Conservation (phyloP, 495 filamentous ascomycete species). For the Aspergillus saccharolyticus region DNA sequence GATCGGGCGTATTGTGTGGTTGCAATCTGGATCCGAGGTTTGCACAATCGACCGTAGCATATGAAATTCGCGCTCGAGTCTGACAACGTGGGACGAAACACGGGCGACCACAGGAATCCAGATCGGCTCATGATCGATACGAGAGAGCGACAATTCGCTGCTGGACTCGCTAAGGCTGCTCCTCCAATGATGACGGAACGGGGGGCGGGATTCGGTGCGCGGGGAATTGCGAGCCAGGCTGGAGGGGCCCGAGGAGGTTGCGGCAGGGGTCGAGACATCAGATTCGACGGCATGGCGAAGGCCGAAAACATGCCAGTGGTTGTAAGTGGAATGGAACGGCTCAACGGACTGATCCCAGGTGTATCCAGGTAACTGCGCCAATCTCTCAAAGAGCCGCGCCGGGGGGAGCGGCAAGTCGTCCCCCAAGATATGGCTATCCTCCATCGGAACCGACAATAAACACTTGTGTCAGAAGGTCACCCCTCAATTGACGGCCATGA, state of each 20-base stretch:
- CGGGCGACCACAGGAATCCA: slow-evolving; percentile 63
- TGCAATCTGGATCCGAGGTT: slow-evolving; percentile 65
- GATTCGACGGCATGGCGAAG: slow-evolving; percentile 39
- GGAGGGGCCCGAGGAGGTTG: slow-evolving; percentile 43
- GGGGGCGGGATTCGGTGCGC: slow-evolving; percentile 35
- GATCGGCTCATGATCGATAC: slow-evolving; percentile 37
- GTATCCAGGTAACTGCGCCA: slow-evolving; percentile 67
- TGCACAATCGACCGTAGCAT: slow-evolving; percentile 65
- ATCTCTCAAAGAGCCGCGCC: slow-evolving; percentile 64
- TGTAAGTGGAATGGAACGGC: slow-evolving; percentile 79
- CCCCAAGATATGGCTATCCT: slow-evolving; percentile 39
- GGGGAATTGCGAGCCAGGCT: slow-evolving; percentile 45
- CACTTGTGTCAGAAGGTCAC: slow-evolving; percentile 13
- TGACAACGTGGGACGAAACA: slow-evolving; percentile 70
- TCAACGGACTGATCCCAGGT: slow-evolving; percentile 65
- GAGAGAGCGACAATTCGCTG: slow-evolving; percentile 41
- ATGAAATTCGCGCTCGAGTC: slow-evolving; percentile 80
- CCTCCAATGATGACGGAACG: slow-evolving; percentile 33
- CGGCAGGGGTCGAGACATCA: slow-evolving; percentile 38
- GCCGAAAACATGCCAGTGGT: slow-evolving; percentile 65
- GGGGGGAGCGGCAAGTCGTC: slow-evolving; percentile 66
- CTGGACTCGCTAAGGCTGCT: slow-evolving; percentile 47
- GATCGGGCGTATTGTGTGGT: slow-evolving; percentile 70
- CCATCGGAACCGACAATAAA: slow-evolving; percentile 28
- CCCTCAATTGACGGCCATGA: slow-evolving; percentile 25